A percentile compares a stretch with the other conserved stretches of the same genome.
These are phyloP conservation scores for Endocalyx cinctus DNA, from an alignment of 2,329 filamentous ascomycete genomes.

Conservation along the genomic window DNA sequence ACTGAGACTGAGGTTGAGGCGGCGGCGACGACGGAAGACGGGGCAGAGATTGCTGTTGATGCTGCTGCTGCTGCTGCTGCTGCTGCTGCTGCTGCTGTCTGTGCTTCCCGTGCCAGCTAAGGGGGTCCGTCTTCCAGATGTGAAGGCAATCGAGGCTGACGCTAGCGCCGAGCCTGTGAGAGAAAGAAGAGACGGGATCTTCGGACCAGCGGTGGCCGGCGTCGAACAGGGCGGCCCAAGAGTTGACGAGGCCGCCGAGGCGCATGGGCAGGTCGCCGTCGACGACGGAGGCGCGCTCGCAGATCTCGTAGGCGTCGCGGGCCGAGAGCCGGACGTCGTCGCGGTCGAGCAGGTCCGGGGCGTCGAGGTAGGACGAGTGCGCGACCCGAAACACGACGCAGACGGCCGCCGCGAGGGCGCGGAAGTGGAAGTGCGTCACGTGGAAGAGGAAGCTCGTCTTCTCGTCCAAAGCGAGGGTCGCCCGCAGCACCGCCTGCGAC, in stretches of 20 bases:
- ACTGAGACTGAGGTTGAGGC: too few species aligned
- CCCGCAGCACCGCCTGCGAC: conserved; percentile 39
- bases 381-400: conserved; percentile 43
- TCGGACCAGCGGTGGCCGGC: conserved; percentile 33
- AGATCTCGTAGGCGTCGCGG: conserved; percentile 29
- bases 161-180: conserved; percentile 43
- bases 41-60: too few species aligned
- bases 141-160: conserved; percentile 47
- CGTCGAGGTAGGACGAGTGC: conserved; percentile 39
- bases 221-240: conserved; percentile 35
- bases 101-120: not conserved
- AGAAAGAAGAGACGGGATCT: conserved; percentile 35
- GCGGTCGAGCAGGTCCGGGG: too few species aligned
- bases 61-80: not conserved
- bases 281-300: conserved; percentile 39
- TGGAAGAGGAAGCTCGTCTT: conserved; percentile 35
- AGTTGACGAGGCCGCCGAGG: conserved; percentile 42
- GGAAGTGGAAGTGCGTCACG: conserved; percentile 45
- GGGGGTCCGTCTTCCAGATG: conserved; percentile 35
- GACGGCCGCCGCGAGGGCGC: conserved; percentile 40
- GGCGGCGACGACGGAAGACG: too few species aligned
- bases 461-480: conserved; percentile 38
- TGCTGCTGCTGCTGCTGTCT: conserved; percentile 1
- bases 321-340: too few species aligned
- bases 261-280: conserved; percentile 46